These are phyloP conservation scores for Debaryomyces udenii DNA, from an alignment of 1,139 yeast species.

Conservation along the genomic window DNA sequence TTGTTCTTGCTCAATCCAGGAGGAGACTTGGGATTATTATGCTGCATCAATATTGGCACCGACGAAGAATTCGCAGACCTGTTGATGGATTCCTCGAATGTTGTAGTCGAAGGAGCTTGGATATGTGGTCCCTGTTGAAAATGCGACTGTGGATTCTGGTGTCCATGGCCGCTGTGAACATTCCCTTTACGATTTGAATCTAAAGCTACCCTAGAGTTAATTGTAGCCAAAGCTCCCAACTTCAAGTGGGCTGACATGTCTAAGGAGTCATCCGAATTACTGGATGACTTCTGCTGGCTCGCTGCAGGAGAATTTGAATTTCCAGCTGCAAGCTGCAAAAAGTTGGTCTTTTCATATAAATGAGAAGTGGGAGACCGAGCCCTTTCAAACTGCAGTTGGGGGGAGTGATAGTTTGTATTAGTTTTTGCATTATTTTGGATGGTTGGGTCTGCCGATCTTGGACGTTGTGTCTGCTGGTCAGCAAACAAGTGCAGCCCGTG, in stretches of 20 bases:
- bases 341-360: conserved; percentile 48
- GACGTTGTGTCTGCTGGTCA: conserved; percentile 37
- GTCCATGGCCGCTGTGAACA: conserved; percentile 14
- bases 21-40: conserved; percentile 20
- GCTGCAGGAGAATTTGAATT: conserved; percentile 26
- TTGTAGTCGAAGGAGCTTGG: conserved; percentile 11
- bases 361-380: conserved; percentile 50
- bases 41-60: conserved; percentile 33
- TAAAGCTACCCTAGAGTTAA: conserved; percentile 60
- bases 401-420: conserved; percentile 16
- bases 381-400: conserved; percentile 32
- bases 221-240: conserved; percentile 65
- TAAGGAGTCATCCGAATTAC: conserved; percentile 26
- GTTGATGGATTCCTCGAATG: conserved; percentile 41
- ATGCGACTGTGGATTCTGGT: conserved; percentile 17
- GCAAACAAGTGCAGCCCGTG: conserved; percentile 29
- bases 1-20: conserved; percentile 14
- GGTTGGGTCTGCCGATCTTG: conserved; percentile 49
- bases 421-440: conserved; percentile 16
- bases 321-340: conserved; percentile 48
- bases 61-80: conserved; percentile 41
- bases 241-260: conserved; percentile 53
- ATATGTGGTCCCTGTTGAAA: conserved; percentile 13
- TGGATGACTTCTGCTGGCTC: conserved; percentile 24
- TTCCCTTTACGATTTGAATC: conserved; percentile 52